phyloP scores from a whole-genome alignment of 768 basidiomycete genomes.

The Brasilioporus rufonigricans region DNA sequence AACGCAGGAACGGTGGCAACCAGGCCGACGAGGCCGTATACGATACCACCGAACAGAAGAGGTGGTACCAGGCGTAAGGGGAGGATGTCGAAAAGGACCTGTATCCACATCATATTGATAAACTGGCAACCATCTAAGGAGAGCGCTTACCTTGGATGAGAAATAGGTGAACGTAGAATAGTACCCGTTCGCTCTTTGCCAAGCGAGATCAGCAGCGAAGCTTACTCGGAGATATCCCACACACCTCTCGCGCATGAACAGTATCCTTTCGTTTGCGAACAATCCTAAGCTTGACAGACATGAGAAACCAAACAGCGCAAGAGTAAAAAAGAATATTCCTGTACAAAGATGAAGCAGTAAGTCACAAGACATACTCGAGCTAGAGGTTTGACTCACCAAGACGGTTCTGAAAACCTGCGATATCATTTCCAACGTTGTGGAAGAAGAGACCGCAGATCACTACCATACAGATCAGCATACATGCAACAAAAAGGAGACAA shows the following conservation, averaged over 20 bases:
- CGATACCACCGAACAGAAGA: slow-evolving; percentile 91
- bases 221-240: slow-evolving; percentile 12
- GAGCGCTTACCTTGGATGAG: slow-evolving; percentile 69
- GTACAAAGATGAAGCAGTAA: slow-evolving; percentile 1
- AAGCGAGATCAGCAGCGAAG: neutral
- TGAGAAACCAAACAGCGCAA: slow-evolving; percentile 97
- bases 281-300: slow-evolving; percentile 90
- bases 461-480: slow-evolving; percentile 27
- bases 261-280: slow-evolving; percentile 91
- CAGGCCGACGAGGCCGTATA: slow-evolving; percentile 92
- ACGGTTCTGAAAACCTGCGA: slow-evolving; percentile 95
- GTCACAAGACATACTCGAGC: neutral
- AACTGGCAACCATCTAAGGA: neutral
- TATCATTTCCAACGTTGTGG: slow-evolving; percentile 87
- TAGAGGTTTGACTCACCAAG: slow-evolving; percentile 52
- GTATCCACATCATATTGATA: neutral
- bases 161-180: slow-evolving; percentile 98
- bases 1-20: slow-evolving; percentile 87
- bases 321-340: slow-evolving; percentile 96
- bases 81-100: slow-evolving; percentile 95
- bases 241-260: slow-evolving; percentile 98
- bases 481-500: neutral
- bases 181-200: slow-evolving; percentile 86
- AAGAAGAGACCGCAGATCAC: slow-evolving; percentile 94
- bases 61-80: slow-evolving; percentile 94